A percentile compares a stretch with the other conserved stretches of the same genome.
Evolutionary conservation across 2,329 filamentous ascomycete species (phyloP).

Genomic region (Samsoniella hepiali): DNA sequence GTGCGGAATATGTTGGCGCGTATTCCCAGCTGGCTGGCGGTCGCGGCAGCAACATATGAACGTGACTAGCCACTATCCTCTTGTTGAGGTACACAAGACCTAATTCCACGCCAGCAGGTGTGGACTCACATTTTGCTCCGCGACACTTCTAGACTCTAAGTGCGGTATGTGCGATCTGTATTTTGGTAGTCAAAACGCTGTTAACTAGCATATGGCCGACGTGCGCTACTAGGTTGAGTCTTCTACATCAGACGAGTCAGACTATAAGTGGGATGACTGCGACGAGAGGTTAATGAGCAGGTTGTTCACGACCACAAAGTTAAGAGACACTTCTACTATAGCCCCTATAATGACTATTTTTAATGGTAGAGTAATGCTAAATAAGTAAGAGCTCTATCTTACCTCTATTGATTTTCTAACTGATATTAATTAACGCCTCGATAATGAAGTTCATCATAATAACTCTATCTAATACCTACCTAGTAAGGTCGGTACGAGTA

Average conservation of each 20-base stretch:
- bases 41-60: too few species aligned
- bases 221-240: neutral
- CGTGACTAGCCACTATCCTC: too few species aligned
- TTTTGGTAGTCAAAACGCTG: neutral
- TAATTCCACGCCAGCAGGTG: too few species aligned
- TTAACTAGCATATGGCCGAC: neutral
- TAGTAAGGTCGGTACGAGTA: too few species aligned
- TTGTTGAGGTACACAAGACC: too few species aligned
- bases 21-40: too few species aligned
- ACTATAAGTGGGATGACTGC: neutral
- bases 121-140: too few species aligned
- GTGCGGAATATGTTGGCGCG: too few species aligned
- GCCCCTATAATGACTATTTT: neutral
- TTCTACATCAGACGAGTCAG: neutral
- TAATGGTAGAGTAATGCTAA: neutral
- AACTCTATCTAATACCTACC: neutral
- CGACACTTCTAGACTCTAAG: constrained; percentile 22
- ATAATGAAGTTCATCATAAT: neutral
- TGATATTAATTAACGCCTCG: neutral
- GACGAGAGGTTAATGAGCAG: neutral
- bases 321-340: neutral
- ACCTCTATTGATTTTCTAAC: neutral
- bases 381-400: neutral
- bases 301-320: neutral
- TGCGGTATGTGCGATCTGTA: neutral